Evolutionary conservation across 345 rosid species (phyloP).

Genomic region (Anacardium occidentale): DNA sequence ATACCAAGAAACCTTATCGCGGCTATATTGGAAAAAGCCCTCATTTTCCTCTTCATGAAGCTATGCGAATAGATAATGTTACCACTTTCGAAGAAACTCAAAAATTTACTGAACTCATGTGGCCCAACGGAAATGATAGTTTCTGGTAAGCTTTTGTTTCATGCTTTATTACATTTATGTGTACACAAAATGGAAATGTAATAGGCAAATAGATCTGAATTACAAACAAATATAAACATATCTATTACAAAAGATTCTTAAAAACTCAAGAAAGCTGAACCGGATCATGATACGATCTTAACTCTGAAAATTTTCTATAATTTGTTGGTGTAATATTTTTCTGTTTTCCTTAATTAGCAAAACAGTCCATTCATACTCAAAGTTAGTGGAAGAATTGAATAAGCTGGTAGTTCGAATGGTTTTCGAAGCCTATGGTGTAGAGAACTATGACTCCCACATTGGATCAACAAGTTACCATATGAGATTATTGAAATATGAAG

Average conservation of each 20-base stretch:
- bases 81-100: conserved; percentile 10
- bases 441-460: conserved; percentile 30
- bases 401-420: conserved; percentile 31
- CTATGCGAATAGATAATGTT: conserved; percentile 39
- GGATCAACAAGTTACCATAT: conserved; percentile 30
- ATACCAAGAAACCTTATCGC: conserved; percentile 39
- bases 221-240: no score
- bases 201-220: no score
- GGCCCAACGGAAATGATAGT: conserved; percentile 38
- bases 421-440: conserved; percentile 34
- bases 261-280: no score
- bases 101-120: conserved; percentile 28
- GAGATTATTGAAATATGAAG: conserved; percentile 36
- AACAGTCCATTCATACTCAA: conserved; percentile 20
- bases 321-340: background rate
- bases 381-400: conserved; percentile 29
- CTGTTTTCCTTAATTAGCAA: conserved; percentile 17
- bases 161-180: no score
- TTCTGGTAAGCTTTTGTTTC: conserved; percentile 24
- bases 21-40: conserved; percentile 37
- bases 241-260: no score
- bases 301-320: no score
- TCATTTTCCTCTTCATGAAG: conserved; percentile 34
- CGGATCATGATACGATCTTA: no score
- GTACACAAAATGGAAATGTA: no score